Conservation (phyloP, 192 early-diverging fungal genomes). For the Umbelopsis isabellina region DNA sequence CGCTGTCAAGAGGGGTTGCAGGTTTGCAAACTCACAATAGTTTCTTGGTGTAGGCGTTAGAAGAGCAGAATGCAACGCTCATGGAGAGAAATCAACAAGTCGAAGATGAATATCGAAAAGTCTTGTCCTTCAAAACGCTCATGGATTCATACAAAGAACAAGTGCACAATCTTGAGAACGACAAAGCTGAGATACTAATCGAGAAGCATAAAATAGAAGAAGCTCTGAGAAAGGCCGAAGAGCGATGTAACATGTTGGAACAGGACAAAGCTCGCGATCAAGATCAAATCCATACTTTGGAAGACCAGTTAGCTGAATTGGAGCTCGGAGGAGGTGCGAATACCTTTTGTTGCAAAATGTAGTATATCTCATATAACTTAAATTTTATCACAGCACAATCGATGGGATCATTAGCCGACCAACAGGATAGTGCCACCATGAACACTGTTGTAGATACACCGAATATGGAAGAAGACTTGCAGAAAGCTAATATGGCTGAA, state of each 20-base stretch:
- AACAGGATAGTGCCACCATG: constrained; percentile 18
- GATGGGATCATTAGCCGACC: constrained; percentile 14
- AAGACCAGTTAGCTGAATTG: constrained; percentile 81
- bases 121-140: constrained; percentile 74
- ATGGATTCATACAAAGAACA: constrained; percentile 91
- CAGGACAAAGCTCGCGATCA: constrained; percentile 65
- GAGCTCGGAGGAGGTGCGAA: constrained; percentile 65
- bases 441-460: constrained; percentile 22
- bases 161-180: constrained; percentile 72
- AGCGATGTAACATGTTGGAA: constrained; percentile 67
- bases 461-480: constrained; percentile 35
- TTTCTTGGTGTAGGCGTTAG: constrained; percentile 48
- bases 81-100: constrained; percentile 73
- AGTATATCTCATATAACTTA: not conserved
- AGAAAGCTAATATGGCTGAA: constrained; percentile 38
- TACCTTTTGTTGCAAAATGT: not conserved
- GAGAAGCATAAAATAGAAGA: constrained; percentile 77
- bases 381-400: constrained; percentile 13
- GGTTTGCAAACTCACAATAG: not conserved
- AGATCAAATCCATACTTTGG: constrained; percentile 77
- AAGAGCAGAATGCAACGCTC: constrained; percentile 75
- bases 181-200: constrained; percentile 64
- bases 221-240: constrained; percentile 61
- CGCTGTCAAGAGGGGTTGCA: not conserved
- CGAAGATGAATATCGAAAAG: constrained; percentile 88